Base-by-base conservation (phyloP, 2,329 filamentous ascomycete species). In the Ascocoryne sarcoides region DNA sequence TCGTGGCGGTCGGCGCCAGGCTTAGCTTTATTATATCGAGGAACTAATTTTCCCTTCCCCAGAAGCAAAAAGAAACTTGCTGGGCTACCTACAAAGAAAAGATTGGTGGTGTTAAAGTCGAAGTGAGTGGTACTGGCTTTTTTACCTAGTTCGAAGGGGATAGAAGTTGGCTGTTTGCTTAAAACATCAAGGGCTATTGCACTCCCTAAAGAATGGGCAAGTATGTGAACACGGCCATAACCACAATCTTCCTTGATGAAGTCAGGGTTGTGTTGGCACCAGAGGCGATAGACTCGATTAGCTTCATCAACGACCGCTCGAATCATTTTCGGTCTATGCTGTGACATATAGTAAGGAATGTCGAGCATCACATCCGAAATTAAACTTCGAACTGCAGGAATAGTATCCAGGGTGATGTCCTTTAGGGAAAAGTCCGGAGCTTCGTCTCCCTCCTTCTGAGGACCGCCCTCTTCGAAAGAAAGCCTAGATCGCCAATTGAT, bases 311-410 rank as follows among this genome's bases (percentile, higher is more conserved):
- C 81, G 35, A 95, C 79, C 1, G 92, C 89, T 32, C 81, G 74
- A 37, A 95, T 84, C 89, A 98, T 96, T 61, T 88, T 95, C 3
- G 82, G 76, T 56, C 96, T 95, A 63, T 96, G 90, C 44, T 93
- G 84, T 0, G 90, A 96, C 65, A 98, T 81, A 64, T 96, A 98
- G 59, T 95, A 96, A 0, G 92, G 92, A 36, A 98, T 90, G 59
- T 98, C 92, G 36, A 96, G 82, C 87, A 98, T 95, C 53, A 98
- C 87, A 60, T 98, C 92, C 31, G 85, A 93, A 46, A 98, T 93
- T 58, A 98, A 79, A 56, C 84, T 86, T 33, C 92, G 81, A n/a
- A 98, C 83, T 1, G 86, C 88, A 0, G 90, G 89, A 20, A 98
- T 85, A 0, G 86, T 92, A 31, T 81, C 76, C 1, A 88, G 89